A percentile compares a stretch with the other conserved stretches of the same genome.
phyloP scores from a whole-genome alignment of 371 early-diverging fungal species.

The Mortierella sp. region DNA sequence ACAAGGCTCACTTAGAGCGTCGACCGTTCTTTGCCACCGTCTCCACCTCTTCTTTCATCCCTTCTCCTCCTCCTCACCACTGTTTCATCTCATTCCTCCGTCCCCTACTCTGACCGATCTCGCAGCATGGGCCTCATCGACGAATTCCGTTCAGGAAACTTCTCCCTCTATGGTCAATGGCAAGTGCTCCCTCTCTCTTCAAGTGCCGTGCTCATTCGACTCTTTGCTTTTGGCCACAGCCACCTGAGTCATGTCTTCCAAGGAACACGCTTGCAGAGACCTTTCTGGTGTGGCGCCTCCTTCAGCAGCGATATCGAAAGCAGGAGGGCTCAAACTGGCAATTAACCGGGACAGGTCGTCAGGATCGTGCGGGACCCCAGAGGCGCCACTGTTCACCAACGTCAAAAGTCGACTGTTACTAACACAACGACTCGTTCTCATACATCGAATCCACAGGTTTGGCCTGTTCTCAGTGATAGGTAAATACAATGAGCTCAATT shows the following conservation, averaged over 20 bases:
- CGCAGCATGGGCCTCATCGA: conserved; percentile 21
- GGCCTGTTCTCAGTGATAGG: too few relatives aligned
- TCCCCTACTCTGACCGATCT: not conserved
- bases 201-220: not conserved
- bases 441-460: too few relatives aligned
- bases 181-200: conserved; percentile 15
- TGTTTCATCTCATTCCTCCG: not conserved
- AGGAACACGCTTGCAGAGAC: not conserved
- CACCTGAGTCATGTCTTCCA: not conserved
- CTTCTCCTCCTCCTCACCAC: conserved; percentile 5
- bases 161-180: conserved; percentile 52
- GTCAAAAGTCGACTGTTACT: too few relatives aligned
- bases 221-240: not conserved
- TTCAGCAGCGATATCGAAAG: too few relatives aligned
- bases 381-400: too few relatives aligned
- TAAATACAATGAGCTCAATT: not conserved
- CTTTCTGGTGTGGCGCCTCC: too few relatives aligned
- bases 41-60: conserved; percentile 7
- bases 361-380: too few relatives aligned
- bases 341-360: too few relatives aligned
- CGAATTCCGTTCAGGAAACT: conserved; percentile 48
- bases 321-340: too few relatives aligned
- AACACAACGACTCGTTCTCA: too few relatives aligned
- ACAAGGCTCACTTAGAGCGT: too few relatives aligned
- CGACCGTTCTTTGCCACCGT: not conserved